Evolutionary conservation across 2,329 filamentous ascomycete genomes (phyloP), one percentile per base, ranked within the genome.

Genomic region (Lachnellula hyalina): DNA sequence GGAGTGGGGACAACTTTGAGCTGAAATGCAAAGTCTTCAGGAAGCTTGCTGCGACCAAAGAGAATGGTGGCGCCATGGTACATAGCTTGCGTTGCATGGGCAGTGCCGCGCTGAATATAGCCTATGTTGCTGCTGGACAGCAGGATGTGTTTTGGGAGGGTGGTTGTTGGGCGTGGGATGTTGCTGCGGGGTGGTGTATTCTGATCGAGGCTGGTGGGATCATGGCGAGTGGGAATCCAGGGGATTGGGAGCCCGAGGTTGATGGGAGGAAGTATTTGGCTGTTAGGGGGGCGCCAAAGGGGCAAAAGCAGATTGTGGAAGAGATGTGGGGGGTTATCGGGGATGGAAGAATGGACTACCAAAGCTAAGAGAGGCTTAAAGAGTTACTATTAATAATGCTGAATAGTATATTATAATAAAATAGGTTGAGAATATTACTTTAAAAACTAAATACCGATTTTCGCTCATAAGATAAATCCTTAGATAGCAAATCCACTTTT

Each of bases 141-240:
- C 63, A 90, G 25, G 89, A 93, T 68, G 65, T 83, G 21, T 93
- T 90, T 69, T 93, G 89, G 89, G 89, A 93, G 72, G 87, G 86
- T 38, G 89, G 89, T 0, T 90, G 87, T 70, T 93, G 87, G 81
- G 87, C 88, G 1, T 93, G 89, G 89, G 89, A 93, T 69, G 89
- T 93, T 2, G 89, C 86, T 67, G 89, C 89, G 5, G 89, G 85
- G 0, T 92, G 88, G 89, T 83, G 85, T 55, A 85, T 93, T 57
- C 73, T 93, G 25, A 73, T 75, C 32, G 89, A 93, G 74, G 86
- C 88, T 0, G 89, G 89, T 0, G 89, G 89, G 0, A 74, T 82
- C 50, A 82, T 93, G 75, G 86, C 80, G 7, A 79, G 86, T 67
- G 87, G 84, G 4, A 91, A 92, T 68, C 84, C 86, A 0, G 88